Conservation (phyloP, 78 protist species). For the Corallochytrium limacisporum region DNA sequence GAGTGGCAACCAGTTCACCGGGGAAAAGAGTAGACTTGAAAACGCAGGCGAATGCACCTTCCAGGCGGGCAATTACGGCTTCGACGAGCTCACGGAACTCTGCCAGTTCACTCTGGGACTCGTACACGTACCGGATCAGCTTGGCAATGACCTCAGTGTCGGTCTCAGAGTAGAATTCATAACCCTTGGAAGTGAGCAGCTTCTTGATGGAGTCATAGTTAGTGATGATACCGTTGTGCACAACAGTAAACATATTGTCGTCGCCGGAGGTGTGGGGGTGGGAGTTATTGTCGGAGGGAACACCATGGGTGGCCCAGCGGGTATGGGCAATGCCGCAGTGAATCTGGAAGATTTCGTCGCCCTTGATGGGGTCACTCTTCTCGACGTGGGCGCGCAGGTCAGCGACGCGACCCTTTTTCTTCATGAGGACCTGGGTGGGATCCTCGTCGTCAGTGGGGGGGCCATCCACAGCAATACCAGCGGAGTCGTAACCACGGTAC, state of each 20-base stretch:
- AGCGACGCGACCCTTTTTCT: conserved; percentile 12
- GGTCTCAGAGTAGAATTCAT: conserved; percentile 54
- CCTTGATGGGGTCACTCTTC: not conserved
- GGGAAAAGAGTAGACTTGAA: conserved; percentile 51
- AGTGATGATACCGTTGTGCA: conserved; percentile 83
- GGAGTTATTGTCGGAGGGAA: conserved; percentile 29
- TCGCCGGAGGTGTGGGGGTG: conserved; percentile 50
- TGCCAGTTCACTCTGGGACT: not conserved
- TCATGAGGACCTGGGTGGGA: not conserved
- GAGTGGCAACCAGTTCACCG: conserved; percentile 28
- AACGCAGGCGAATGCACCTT: conserved; percentile 56
- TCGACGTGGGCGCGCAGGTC: not conserved
- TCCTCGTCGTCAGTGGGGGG: not conserved
- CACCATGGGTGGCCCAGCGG: conserved; percentile 89
- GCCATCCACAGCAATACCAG: conserved; percentile 53
- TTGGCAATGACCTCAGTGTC: conserved; percentile 90
- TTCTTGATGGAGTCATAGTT: conserved; percentile 35
- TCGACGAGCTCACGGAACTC: conserved; percentile 14
- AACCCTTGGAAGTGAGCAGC: conserved; percentile 29
- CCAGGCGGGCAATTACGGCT: conserved; percentile 1
- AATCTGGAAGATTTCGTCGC: conserved; percentile 3
- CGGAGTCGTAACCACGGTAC: conserved; percentile 85
- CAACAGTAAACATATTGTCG: conserved; percentile 23
- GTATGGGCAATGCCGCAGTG: conserved; percentile 81
- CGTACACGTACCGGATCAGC: conserved; percentile 38